These are phyloP conservation scores for Serendipita sp. DNA, from an alignment of 768 basidiomycete genomes.

Conservation along the genomic window DNA sequence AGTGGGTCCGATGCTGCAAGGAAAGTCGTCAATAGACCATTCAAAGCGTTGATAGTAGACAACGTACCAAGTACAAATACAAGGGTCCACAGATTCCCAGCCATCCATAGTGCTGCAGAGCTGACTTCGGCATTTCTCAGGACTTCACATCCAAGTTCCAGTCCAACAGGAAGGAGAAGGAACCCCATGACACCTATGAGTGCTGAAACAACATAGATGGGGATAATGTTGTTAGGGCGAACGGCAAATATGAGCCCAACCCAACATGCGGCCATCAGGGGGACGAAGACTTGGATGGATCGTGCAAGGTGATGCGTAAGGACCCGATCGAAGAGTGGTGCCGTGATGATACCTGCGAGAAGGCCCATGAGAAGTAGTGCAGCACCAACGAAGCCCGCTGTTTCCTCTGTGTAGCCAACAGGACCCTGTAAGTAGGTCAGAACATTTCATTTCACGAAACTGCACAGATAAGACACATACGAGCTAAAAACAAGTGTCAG, in stretches of 20 bases:
- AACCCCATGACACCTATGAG: slow-evolving; percentile 51
- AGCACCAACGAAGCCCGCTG: slow-evolving; percentile 47
- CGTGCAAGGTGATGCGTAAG: slow-evolving; percentile 45
- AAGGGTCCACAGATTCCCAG: slow-evolving; percentile 46
- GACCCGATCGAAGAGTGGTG: slow-evolving; percentile 74
- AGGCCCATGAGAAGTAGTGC: slow-evolving; percentile 55
- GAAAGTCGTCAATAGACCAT: neutral
- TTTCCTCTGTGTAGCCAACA: slow-evolving; percentile 48
- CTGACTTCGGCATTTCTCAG: slow-evolving; percentile 68
- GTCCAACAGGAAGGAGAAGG: slow-evolving; percentile 53
- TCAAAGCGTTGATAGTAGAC: neutral
- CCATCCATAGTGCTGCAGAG: slow-evolving; percentile 60
- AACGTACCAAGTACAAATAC: slow-evolving; percentile 44
- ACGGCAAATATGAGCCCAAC: slow-evolving; percentile 25
- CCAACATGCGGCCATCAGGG: slow-evolving; percentile 43
- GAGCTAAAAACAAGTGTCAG: neutral
- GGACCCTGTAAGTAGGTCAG: slow-evolving; percentile 24
- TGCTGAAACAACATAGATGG: slow-evolving; percentile 48
- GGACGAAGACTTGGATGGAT: slow-evolving; percentile 42
- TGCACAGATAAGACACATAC: neutral
- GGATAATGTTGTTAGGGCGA: slow-evolving; percentile 40
- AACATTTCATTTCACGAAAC: neutral
- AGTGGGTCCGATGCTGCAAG: slow-evolving; percentile 46
- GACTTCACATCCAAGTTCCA: slow-evolving; percentile 67
- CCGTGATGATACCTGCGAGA: slow-evolving; percentile 44